Evolutionary conservation across 2,329 filamentous ascomycete genomes (phyloP).

Genomic region (Penicillium sp.): DNA sequence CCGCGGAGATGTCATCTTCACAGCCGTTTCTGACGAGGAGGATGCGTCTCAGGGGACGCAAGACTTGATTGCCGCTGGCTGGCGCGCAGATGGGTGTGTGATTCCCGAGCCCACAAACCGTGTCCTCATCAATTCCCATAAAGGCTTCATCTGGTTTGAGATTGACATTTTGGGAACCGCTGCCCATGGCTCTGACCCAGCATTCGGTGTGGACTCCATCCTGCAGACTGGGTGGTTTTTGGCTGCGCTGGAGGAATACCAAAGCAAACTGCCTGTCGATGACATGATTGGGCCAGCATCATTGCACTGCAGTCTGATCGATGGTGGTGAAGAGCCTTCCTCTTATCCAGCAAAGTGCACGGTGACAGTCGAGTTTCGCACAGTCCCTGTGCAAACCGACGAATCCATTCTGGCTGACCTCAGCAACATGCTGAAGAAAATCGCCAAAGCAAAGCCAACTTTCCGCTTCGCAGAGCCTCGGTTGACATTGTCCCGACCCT

Average conservation of each 20-base stretch:
- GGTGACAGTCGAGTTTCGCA: constrained; percentile 37
- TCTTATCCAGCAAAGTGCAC: constrained; percentile 55
- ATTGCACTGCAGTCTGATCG: constrained; percentile 52
- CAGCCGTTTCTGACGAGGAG: constrained; percentile 58
- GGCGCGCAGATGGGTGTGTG: constrained; percentile 55
- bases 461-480: background rate
- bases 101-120: constrained; percentile 52
- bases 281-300: constrained; percentile 44
- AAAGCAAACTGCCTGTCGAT: constrained; percentile 33
- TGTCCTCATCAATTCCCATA: constrained; percentile 49
- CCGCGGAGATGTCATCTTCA: constrained; percentile 54
- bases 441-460: background rate
- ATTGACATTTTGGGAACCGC: constrained; percentile 35
- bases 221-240: constrained; percentile 51
- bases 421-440: background rate
- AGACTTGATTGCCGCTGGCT: constrained; percentile 53
- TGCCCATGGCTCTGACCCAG: constrained; percentile 39
- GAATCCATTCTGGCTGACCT: background rate
- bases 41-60: constrained; percentile 53
- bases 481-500: constrained; percentile 50
- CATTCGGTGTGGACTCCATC: constrained; percentile 54
- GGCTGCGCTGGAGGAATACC: constrained; percentile 47
- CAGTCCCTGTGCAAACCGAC: background rate
- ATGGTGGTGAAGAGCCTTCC: constrained; percentile 54
- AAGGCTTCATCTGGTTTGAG: constrained; percentile 49